Percentiles rank a stretch among this genome's conserved stretches.
Conservation (phyloP, 305 asterid genomes). For the Fraxinus greggii region DNA sequence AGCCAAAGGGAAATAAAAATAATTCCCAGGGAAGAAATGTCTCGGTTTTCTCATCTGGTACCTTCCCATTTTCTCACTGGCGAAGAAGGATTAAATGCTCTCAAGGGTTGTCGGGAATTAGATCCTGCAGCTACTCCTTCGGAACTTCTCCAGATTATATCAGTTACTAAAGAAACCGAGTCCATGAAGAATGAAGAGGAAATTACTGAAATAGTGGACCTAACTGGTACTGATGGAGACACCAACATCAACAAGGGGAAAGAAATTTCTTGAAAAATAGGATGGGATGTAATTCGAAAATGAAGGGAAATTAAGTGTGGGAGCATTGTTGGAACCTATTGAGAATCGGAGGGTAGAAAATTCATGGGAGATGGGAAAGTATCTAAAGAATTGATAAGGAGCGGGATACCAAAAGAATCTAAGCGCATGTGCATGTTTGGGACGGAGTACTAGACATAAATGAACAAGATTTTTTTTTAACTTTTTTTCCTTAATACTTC, state of each 20-base stretch:
- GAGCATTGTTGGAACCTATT: conserved; percentile 4
- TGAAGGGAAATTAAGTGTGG: not conserved
- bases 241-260: conserved; percentile 17
- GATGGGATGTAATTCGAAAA: not conserved
- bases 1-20: conserved; percentile 46
- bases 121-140: conserved; percentile 87
- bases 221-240: conserved; percentile 27
- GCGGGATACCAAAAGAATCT: conserved; percentile 14
- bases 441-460: not conserved
- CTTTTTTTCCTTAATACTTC: not conserved
- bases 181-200: conserved; percentile 32
- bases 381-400: conserved; percentile 19
- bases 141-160: conserved; percentile 59
- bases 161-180: conserved; percentile 35
- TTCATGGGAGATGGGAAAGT: not conserved
- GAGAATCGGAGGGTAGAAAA: conserved; percentile 8
- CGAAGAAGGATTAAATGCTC: conserved; percentile 51
- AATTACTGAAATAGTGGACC: conserved; percentile 30
- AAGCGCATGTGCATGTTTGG: not conserved
- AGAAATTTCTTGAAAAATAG: conserved; percentile 29
- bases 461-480: not conserved
- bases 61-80: conserved; percentile 66
- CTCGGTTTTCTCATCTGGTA: conserved; percentile 92
- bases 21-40: conserved; percentile 78
- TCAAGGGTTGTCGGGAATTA: conserved; percentile 72